These are phyloP conservation scores for Phytophthora ramorum DNA, from an alignment of 352 stramenopile species.

Conservation along the genomic window DNA sequence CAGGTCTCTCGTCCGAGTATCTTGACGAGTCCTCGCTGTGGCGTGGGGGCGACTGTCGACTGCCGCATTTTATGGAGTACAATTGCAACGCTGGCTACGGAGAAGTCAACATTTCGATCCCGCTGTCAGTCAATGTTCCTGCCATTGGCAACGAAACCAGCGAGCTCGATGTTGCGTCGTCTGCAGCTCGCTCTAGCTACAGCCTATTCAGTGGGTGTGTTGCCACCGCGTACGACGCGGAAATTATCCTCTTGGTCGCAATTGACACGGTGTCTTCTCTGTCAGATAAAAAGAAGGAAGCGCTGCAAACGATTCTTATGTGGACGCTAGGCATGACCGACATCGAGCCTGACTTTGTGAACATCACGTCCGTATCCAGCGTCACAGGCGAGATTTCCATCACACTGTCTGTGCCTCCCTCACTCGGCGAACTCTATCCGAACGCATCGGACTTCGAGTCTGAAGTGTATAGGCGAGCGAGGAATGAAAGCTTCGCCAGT, in stretches of 20 bases:
- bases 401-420: conserved; percentile 28
- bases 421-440: conserved; percentile 28
- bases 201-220: conserved; percentile 38
- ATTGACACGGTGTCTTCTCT: conserved; percentile 13
- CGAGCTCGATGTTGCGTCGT: conserved; percentile 25
- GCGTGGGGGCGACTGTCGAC: conserved; percentile 26
- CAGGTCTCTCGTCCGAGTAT: conserved; percentile 21
- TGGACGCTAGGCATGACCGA: conserved; percentile 35
- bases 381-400: conserved; percentile 23
- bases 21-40: conserved; percentile 30
- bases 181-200: conserved; percentile 19
- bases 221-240: conserved; percentile 30
- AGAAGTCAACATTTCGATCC: conserved; percentile 37
- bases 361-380: conserved; percentile 23
- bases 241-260: conserved; percentile 26
- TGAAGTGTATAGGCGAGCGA: conserved; percentile 26
- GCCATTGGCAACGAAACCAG: conserved; percentile 4
- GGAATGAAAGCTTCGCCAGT: conserved; percentile 22
- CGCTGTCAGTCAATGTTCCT: conserved; percentile 18
- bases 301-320: conserved; percentile 23
- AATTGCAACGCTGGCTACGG: conserved; percentile 38
- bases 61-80: conserved; percentile 42
- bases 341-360: conserved; percentile 32
- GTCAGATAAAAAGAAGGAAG: conserved; percentile 10
- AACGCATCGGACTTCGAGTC: conserved; percentile 24